A percentile compares a stretch with the other conserved stretches of the same genome.
Evolutionary conservation across 305 asterid genomes (phyloP).

Genomic region (Petunia hybrid): DNA sequence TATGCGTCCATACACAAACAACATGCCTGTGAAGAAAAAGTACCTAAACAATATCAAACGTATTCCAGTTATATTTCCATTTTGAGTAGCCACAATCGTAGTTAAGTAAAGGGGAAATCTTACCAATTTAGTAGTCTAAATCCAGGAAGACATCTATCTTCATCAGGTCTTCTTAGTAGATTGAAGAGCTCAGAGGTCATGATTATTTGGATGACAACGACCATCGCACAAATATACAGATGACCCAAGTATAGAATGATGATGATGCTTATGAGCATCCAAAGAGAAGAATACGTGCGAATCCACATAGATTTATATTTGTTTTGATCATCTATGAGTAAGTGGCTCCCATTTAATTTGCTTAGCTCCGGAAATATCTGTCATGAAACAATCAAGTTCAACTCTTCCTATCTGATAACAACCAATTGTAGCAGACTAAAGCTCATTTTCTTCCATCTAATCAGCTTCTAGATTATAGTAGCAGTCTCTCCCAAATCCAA

Average conservation of each 20-base stretch:
- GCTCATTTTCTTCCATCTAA: not conserved
- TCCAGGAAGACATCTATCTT: constrained; percentile 83
- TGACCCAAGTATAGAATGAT: constrained; percentile 86
- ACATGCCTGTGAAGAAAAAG: constrained; percentile 96
- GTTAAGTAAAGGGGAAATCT: constrained; percentile 19
- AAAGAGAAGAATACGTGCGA: constrained; percentile 78
- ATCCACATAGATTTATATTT: constrained; percentile 93
- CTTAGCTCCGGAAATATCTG: constrained; percentile 73
- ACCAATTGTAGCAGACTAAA: not conserved
- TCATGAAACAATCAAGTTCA: not conserved
- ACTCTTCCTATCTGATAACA: not conserved
- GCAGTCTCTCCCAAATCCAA: not conserved
- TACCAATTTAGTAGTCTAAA: constrained; percentile 90
- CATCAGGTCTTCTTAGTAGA: constrained; percentile 77
- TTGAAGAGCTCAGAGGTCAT: constrained; percentile 87
- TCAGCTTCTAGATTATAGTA: not conserved
- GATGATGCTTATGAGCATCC: constrained; percentile 93
- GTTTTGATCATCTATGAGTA: constrained; percentile 77
- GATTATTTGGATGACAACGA: constrained; percentile 87
- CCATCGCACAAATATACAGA: constrained; percentile 91
- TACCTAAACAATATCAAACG: constrained; percentile 61
- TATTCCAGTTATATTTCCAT: not conserved
- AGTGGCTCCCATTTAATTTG: constrained; percentile 56
- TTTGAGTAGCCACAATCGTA: not conserved
- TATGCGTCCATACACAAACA: constrained; percentile 92